These are phyloP conservation scores for Ophiostoma novo-ulmi DNA, from an alignment of 2,329 filamentous ascomycete species.

Conservation along the genomic window DNA sequence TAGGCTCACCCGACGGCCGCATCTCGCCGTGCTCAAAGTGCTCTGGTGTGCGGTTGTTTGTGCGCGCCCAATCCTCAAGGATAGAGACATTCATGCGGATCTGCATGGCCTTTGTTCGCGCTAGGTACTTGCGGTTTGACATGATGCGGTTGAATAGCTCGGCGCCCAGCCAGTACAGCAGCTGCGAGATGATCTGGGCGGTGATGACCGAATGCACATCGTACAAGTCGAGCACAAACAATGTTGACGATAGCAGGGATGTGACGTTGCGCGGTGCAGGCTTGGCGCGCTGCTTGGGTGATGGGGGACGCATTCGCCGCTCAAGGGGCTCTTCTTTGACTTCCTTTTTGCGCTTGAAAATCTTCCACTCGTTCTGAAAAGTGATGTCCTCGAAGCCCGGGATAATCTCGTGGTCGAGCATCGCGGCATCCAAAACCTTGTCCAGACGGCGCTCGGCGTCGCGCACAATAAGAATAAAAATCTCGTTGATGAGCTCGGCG, in stretches of 20 bases:
- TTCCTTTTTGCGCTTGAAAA: conserved; percentile 87
- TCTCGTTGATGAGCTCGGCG: conserved; percentile 93
- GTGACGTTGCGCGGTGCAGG: conserved; percentile 92
- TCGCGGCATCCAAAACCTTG: conserved; percentile 86
- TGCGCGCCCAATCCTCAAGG: conserved; percentile 90
- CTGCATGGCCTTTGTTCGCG: conserved; percentile 97
- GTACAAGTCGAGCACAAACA: conserved; percentile 97
- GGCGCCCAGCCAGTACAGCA: conserved; percentile 92
- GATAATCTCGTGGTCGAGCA: conserved; percentile 97
- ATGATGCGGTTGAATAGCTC: conserved; percentile 98
- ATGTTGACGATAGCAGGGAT: conserved; percentile 86
- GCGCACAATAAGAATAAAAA: conserved; percentile 94
- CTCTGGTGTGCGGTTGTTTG: conserved; percentile 89
- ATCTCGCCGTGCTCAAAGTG: conserved; percentile 93
- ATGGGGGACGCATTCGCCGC: conserved; percentile 86
- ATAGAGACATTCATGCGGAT: conserved; percentile 98
- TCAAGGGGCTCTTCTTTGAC: conserved; percentile 86
- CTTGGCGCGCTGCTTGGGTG: conserved; percentile 86
- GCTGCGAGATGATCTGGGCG: conserved; percentile 82
- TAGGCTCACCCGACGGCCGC: conserved; percentile 77
- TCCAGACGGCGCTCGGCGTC: conserved; percentile 94
- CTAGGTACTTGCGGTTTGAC: conserved; percentile 90
- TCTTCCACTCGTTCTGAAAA: conserved; percentile 97
- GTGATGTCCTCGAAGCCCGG: conserved; percentile 94
- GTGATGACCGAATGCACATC: conserved; percentile 97